Evolutionary conservation across 164 flowering plant species (phyloP), one percentile per base, ranked within the genome.

Genomic region (Vitis cinerea): DNA sequence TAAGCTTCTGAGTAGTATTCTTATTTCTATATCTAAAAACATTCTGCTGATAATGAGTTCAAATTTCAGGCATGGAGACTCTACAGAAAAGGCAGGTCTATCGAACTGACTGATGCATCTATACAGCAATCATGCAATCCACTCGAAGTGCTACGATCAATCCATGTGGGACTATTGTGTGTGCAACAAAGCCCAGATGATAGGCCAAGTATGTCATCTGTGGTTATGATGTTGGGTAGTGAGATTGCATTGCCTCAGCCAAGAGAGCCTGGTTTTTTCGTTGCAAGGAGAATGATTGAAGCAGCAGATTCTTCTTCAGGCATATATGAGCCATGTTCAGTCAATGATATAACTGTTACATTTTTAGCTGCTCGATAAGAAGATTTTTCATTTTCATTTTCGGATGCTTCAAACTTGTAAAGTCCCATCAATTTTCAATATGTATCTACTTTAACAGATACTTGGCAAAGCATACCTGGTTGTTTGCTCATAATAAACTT

Each of bases 191-290:
- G 37, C 13, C 61, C 61, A 1, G 61, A 59, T 10, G 44, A 59
- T 19, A 51, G 68, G 37, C 68, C 68, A n/a, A 65, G 23, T 50
- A 65, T 65, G 68, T 65, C 68, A 27, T 49, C 16, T 11, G 68
- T 65, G 48, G 59, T 65, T 29, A 48, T 52, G 44, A 65, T 65
- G 68, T 53, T 65, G 49, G 37, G 37, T 19, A 53, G 48, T 30
- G 68, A 65, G 58, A 15, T 15, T 27, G 48, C 68, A 27, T 19
- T 65, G 68, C 68, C 58, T 16, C 23, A 3, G 50, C 59, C 68
- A 8, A 65, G 51, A 51, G 17, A 51, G n/a, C 68, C 68, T 4
- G 68, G 68, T 27, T 65, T 65, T 13, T 65, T 53, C 50, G 30
- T 29, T 10, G 50, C 15, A 9, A 51, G 68, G 37, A 65, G 31